These are phyloP conservation scores for Penicillium paneum DNA, from an alignment of 2,329 filamentous ascomycete genomes.

Conservation along the genomic window DNA sequence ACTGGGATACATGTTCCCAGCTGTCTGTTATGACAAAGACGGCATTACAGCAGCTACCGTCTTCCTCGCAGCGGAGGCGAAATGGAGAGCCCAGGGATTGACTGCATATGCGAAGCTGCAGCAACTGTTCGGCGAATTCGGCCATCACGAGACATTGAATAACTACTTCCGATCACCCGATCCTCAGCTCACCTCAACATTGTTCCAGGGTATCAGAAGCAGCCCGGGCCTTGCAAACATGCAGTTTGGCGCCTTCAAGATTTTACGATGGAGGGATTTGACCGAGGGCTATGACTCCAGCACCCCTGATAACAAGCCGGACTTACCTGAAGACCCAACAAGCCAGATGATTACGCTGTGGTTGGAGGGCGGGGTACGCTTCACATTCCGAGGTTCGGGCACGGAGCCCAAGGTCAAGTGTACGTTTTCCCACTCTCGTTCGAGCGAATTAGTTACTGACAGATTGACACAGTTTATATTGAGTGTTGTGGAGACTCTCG, in stretches of 20 bases:
- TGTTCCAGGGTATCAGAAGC: constrained; percentile 55
- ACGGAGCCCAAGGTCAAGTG: constrained; percentile 67
- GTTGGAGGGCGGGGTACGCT: constrained; percentile 53
- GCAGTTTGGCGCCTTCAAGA: constrained; percentile 51
- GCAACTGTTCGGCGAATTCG: constrained; percentile 55
- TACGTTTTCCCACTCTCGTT: constrained; percentile 29
- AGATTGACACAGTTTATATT: constrained; percentile 36
- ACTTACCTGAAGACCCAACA: constrained; percentile 54
- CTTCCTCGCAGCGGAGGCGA: constrained; percentile 55
- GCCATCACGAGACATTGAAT: constrained; percentile 62
- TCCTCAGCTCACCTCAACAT: constrained; percentile 49
- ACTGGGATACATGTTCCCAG: constrained; percentile 64
- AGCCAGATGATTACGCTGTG: constrained; percentile 64
- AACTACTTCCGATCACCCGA: constrained; percentile 61
- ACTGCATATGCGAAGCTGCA: constrained; percentile 58
- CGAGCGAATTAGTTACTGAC: background rate
- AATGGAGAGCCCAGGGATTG: constrained; percentile 52
- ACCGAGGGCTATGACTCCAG: constrained; percentile 60
- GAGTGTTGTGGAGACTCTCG: constrained; percentile 40
- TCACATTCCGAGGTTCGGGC: constrained; percentile 60
- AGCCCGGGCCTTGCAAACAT: constrained; percentile 44
- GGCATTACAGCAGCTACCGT: constrained; percentile 59
- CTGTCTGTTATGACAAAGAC: constrained; percentile 63
- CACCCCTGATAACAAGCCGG: constrained; percentile 50
- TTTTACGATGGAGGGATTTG: constrained; percentile 60